These are phyloP conservation scores for Karstenula rhodostoma DNA, from an alignment of 2,329 filamentous ascomycete species.

Conservation along the genomic window DNA sequence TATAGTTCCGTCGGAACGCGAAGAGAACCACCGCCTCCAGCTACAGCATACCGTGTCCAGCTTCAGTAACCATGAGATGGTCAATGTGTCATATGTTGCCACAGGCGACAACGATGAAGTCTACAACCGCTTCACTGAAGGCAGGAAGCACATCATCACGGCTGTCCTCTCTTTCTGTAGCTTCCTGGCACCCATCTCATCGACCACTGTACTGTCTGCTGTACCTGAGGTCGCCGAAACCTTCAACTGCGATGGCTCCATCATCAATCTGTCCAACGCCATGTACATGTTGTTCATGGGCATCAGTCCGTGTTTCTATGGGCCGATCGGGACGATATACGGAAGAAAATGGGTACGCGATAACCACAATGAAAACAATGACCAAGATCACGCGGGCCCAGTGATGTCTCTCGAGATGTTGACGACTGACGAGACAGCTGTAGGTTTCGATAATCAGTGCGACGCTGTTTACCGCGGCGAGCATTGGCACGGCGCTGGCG, in stretches of 20 bases:
- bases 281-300: constrained; percentile 80
- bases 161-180: constrained; percentile 75
- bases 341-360: constrained; percentile 58
- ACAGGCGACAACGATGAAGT: constrained; percentile 57
- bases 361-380: constrained; percentile 8
- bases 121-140: constrained; percentile 70
- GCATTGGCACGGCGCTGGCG: constrained; percentile 75
- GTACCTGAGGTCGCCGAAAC: constrained; percentile 75
- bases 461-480: constrained; percentile 71
- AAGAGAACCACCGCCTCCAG: constrained; percentile 27
- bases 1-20: constrained; percentile 29
- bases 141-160: constrained; percentile 73
- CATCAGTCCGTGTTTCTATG: constrained; percentile 68
- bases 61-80: constrained; percentile 45
- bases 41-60: constrained; percentile 44
- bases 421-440: constrained; percentile 21
- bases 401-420: background rate
- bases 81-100: constrained; percentile 34
- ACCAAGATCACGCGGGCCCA: background rate
- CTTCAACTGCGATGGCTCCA: constrained; percentile 70
- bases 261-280: constrained; percentile 79
- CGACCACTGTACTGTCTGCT: constrained; percentile 75
- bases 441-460: constrained; percentile 68
- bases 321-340: constrained; percentile 67
- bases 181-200: constrained; percentile 78